These are phyloP conservation scores for Arthroderma sp. DNA, from an alignment of 2,329 filamentous ascomycete species.

Conservation along the genomic window DNA sequence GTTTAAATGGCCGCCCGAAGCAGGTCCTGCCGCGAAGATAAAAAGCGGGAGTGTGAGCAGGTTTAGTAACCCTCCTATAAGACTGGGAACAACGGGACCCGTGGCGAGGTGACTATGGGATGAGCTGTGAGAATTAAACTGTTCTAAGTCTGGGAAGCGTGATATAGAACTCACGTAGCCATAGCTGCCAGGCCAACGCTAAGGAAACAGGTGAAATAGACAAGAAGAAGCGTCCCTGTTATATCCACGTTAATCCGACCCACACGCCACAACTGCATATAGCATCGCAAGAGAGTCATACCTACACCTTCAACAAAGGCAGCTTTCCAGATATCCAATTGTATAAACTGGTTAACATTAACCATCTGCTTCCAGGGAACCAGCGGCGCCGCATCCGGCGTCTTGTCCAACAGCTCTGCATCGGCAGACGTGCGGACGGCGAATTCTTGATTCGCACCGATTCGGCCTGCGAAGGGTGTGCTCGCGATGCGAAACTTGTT, in stretches of 20 bases:
- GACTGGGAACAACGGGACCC: background rate
- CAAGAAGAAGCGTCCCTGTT: background rate
- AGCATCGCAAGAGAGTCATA: conserved; percentile 8
- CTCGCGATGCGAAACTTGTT: background rate
- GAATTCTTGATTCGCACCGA: conserved; percentile 27
- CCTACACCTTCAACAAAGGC: conserved; percentile 30
- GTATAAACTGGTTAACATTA: conserved; percentile 22
- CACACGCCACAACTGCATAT: background rate
- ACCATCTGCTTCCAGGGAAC: conserved; percentile 26
- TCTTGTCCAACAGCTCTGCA: conserved; percentile 17
- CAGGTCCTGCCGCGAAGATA: conserved; percentile 37
- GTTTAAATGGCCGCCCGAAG: conserved; percentile 41
- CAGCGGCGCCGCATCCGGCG: conserved; percentile 31
- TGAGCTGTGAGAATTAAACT: background rate
- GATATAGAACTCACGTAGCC: background rate
- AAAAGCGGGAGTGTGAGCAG: conserved; percentile 33
- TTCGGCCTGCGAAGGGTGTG: conserved; percentile 20
- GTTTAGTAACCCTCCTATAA: conserved; percentile 28
- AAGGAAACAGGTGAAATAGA: background rate
- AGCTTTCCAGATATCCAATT: conserved; percentile 27
- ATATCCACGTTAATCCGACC: background rate
- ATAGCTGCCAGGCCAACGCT: background rate
- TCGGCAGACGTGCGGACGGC: conserved; percentile 19
- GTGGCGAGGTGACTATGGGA: background rate
- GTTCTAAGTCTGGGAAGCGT: background rate